These are phyloP conservation scores for Scutellaria baicalensis DNA, from an alignment of 257 asterid species.

Conservation along the genomic window DNA sequence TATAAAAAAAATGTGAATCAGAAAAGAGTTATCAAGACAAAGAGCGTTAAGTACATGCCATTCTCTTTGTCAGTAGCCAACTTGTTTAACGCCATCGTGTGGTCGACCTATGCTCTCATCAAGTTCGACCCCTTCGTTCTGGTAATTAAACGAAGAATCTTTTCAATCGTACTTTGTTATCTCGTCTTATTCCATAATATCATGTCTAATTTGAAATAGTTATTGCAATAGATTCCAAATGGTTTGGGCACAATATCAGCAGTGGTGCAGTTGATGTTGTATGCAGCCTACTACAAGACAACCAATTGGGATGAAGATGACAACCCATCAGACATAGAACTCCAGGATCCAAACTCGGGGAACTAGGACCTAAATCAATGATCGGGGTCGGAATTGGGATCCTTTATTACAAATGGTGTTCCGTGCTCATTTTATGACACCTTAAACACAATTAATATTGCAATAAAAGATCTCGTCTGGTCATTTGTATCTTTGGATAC, in stretches of 20 bases:
- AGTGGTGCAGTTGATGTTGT: slow-evolving; percentile 20
- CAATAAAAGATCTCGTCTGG: not conserved
- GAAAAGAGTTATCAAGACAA: slow-evolving; percentile 56
- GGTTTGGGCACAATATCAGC: slow-evolving; percentile 27
- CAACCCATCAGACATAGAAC: slow-evolving; percentile 1
- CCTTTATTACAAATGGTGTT: not conserved
- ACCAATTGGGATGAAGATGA: slow-evolving; percentile 29
- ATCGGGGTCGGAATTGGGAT: not conserved
- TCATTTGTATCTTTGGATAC: not conserved
- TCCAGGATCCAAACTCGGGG: not conserved
- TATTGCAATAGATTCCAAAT: slow-evolving; percentile 24
- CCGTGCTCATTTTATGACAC: not conserved
- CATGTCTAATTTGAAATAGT: too few species aligned
- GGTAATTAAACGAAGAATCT: slow-evolving; percentile 24
- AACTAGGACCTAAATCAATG: not conserved
- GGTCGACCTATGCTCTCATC: slow-evolving; percentile 62
- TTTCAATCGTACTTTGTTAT: not conserved
- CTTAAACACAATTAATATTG: not conserved
- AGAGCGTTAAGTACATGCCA: slow-evolving; percentile 87
- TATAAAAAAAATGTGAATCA: slow-evolving; percentile 15
- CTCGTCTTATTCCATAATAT: not conserved
- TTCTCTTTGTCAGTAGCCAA: slow-evolving; percentile 54
- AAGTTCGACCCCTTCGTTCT: slow-evolving; percentile 46
- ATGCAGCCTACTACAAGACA: slow-evolving; percentile 18
- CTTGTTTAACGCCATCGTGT: slow-evolving; percentile 47